These are phyloP conservation scores for Sporodiniella umbellata DNA, from an alignment of 371 early-diverging fungal genomes.

Conservation along the genomic window DNA sequence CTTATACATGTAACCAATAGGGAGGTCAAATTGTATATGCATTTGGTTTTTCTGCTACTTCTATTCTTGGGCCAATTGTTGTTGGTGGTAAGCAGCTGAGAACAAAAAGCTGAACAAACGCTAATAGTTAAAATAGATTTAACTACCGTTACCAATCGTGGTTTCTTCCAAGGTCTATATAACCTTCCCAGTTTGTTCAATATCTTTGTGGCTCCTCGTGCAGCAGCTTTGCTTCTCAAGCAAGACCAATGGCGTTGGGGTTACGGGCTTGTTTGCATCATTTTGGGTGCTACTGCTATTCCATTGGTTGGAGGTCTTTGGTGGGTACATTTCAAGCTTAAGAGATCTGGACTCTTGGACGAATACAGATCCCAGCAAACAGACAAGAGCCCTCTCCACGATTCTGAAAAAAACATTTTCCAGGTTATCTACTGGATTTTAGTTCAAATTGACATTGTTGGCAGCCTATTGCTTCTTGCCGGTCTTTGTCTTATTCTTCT, in stretches of 20 bases:
- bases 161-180: conserved; percentile 33
- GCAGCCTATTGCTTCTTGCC: conserved; percentile 37
- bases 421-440: conserved; percentile 25
- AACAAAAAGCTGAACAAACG: neutral
- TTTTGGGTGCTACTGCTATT: conserved; percentile 9
- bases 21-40: conserved; percentile 29
- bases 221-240: conserved; percentile 8
- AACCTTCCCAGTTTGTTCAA: conserved; percentile 29
- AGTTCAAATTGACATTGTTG: conserved; percentile 44
- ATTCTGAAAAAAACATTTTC: neutral
- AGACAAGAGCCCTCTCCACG: neutral
- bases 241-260: conserved; percentile 26
- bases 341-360: conserved; percentile 11
- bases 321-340: conserved; percentile 9
- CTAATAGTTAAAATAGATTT: conserved; percentile 19
- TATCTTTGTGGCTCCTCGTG: conserved; percentile 24
- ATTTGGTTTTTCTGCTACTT: conserved; percentile 33
- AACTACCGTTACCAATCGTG: conserved; percentile 31
- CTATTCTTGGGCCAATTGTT: conserved; percentile 29
- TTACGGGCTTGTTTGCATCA: conserved; percentile 17
- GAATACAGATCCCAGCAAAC: conserved; percentile 8
- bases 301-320: conserved; percentile 20
- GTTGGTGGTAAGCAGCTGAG: conserved; percentile 27
- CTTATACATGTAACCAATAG: neutral
- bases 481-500: conserved; percentile 38